phyloP scores from a whole-genome alignment of 805 yeast genomes.

The Pichia gijzeniarum region DNA sequence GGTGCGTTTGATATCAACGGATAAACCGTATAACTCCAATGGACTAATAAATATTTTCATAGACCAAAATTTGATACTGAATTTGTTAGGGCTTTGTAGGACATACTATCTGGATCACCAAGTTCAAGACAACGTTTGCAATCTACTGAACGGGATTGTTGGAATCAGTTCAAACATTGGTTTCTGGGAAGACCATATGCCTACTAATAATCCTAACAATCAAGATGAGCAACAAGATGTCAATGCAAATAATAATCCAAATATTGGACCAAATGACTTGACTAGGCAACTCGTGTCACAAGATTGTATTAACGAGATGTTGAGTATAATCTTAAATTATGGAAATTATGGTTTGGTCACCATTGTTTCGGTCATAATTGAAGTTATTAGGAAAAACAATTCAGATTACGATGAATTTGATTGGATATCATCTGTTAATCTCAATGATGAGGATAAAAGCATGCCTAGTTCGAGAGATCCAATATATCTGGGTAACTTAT shows the following conservation, averaged over 20 bases:
- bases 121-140: constrained; percentile 42
- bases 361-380: constrained; percentile 91
- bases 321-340: constrained; percentile 66
- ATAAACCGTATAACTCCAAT: constrained; percentile 80
- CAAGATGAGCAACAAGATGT: constrained; percentile 43
- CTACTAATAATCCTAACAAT: constrained; percentile 2
- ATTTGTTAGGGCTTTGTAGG: constrained; percentile 60
- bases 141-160: constrained; percentile 84
- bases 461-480: constrained; percentile 91
- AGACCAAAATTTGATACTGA: constrained; percentile 63
- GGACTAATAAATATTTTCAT: constrained; percentile 74
- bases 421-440: constrained; percentile 26
- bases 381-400: constrained; percentile 87
- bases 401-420: constrained; percentile 76
- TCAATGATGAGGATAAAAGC: constrained; percentile 24
- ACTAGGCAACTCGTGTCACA: constrained; percentile 84
- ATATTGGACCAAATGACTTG: constrained; percentile 92
- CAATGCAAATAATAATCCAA: constrained; percentile 60
- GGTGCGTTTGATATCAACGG: constrained; percentile 81
- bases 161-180: constrained; percentile 38
- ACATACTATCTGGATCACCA: constrained; percentile 26
- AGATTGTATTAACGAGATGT: constrained; percentile 55
- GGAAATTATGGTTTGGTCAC: constrained; percentile 81
- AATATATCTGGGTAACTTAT: constrained; percentile 80
- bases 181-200: constrained; percentile 25